These are phyloP conservation scores for Saccharomycopsis capsularis DNA, from an alignment of 805 yeast genomes.

Conservation along the genomic window DNA sequence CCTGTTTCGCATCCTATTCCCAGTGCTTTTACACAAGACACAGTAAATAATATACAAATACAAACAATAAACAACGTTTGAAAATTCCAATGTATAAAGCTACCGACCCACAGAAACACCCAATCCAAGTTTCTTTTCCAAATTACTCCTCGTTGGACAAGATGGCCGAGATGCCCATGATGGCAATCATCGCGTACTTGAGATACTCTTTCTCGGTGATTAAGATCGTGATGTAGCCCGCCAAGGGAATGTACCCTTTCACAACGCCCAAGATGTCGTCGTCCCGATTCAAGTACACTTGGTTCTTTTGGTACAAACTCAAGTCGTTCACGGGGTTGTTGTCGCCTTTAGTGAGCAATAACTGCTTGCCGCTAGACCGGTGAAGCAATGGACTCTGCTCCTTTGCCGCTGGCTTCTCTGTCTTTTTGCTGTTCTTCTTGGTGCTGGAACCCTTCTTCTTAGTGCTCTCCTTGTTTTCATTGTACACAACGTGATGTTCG, in stretches of 20 bases:
- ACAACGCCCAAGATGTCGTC: slow-evolving; percentile 85
- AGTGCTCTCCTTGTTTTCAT: slow-evolving; percentile 23
- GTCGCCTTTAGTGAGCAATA: slow-evolving; percentile 89
- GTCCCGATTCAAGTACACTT: slow-evolving; percentile 67
- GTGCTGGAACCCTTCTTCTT: slow-evolving; percentile 21
- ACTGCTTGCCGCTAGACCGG: slow-evolving; percentile 40
- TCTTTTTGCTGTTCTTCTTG: slow-evolving; percentile 12
- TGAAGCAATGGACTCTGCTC: slow-evolving; percentile 7
- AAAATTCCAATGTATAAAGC: too few relatives aligned
- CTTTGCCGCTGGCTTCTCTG: slow-evolving; percentile 13
- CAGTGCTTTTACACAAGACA: too few relatives aligned
- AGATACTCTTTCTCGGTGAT: slow-evolving; percentile 84
- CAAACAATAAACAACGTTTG: too few relatives aligned
- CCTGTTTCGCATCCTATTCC: too few relatives aligned
- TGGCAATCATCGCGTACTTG: slow-evolving; percentile 68
- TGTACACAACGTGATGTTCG: slow-evolving; percentile 53
- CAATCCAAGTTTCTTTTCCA: too few relatives aligned
- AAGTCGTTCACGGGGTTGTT: slow-evolving; percentile 90
- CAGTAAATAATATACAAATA: too few relatives aligned
- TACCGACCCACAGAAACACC: too few relatives aligned
- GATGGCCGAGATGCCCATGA: slow-evolving; percentile 64
- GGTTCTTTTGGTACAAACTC: slow-evolving; percentile 70
- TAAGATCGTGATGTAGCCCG: slow-evolving; percentile 88
- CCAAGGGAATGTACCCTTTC: slow-evolving; percentile 81
- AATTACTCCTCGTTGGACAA: slow-evolving; percentile 43